Evolutionary conservation across 164 flowering plant species (phyloP), one percentile per base, ranked within the genome.

Genomic region (Aristolochia contorta): DNA sequence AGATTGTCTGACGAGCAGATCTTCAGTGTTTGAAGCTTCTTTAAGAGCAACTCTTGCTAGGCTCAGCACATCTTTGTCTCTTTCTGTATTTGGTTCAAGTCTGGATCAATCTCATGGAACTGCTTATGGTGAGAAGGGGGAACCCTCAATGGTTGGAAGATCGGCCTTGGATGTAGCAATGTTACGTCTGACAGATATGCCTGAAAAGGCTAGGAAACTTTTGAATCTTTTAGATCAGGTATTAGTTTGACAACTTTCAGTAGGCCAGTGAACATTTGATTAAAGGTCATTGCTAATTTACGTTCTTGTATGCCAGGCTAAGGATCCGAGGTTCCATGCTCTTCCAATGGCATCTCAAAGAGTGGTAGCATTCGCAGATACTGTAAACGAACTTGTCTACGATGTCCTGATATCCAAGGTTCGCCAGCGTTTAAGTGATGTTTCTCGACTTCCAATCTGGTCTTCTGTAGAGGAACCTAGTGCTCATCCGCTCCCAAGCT

Each of bases 321-420:
- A 85, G 76, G 99, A 94, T 82, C 96, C 99, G 16, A 82, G 99
- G 45, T 91, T 94, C 64, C 99, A 94, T 83, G 96, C 96, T 18
- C 97, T 94, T 71, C 97, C 97, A 27, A 68, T 79, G 60, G 84
- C 96, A 61, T 87, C 96, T 58, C 96, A 94, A 65, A 79, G 99
- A 77, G 95, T 89, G 71, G 77, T 96, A 24, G 85, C 91, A 59
- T 94, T 94, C 75, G 83, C 86, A 19, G 97, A 94, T 24, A 75
- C 85, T 13, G 99, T 94, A 14, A 94, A 94, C 66, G 97, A 94
- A 70, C 96, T 94, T 57, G 99, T 94, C 22, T 94, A 91, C 71
- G 97, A 94, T 80, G 97, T 91, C 55, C 96, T 94, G 54, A 85
- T 94, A 71, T 85, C 97, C 16, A 94, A 91, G 79, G 94, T 94